These are phyloP conservation scores for Erythrobasidium hasegawianum DNA, from an alignment of 1,284 basidiomycete genomes.

Conservation along the genomic window DNA sequence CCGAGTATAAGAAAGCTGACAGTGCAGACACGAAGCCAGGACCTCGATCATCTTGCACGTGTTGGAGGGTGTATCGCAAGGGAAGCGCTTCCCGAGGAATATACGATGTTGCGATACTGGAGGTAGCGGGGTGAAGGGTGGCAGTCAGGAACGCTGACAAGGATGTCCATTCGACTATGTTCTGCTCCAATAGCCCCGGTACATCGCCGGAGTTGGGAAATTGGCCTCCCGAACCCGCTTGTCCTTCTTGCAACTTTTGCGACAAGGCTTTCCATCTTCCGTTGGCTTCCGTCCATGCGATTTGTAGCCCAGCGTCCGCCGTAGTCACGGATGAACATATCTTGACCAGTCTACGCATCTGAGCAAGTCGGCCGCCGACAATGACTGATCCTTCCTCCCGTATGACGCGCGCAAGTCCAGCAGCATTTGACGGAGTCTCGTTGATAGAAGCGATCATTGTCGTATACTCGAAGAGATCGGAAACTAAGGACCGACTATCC, in stretches of 20 bases:
- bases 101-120: not conserved
- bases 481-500: not conserved
- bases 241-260: not conserved
- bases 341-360: constrained; percentile 16
- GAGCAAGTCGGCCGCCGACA: constrained; percentile 12
- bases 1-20: not conserved
- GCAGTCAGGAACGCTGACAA: constrained; percentile 14
- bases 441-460: not conserved
- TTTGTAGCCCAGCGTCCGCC: not conserved
- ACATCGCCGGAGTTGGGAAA: not conserved
- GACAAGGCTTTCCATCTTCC: constrained; percentile 3
- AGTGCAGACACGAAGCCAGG: not conserved
- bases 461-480: not conserved
- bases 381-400: not conserved
- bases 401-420: not conserved
- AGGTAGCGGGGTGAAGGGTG: not conserved
- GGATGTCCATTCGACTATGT: constrained; percentile 15
- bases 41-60: not conserved
- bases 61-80: not conserved
- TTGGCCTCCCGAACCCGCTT: not conserved
- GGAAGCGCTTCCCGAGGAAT: not conserved
- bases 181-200: not conserved
- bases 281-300: constrained; percentile 4
- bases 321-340: not conserved
- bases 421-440: not conserved